Base-by-base conservation (phyloP, 2,329 filamentous ascomycete species). In the Aspergillus texensis region DNA sequence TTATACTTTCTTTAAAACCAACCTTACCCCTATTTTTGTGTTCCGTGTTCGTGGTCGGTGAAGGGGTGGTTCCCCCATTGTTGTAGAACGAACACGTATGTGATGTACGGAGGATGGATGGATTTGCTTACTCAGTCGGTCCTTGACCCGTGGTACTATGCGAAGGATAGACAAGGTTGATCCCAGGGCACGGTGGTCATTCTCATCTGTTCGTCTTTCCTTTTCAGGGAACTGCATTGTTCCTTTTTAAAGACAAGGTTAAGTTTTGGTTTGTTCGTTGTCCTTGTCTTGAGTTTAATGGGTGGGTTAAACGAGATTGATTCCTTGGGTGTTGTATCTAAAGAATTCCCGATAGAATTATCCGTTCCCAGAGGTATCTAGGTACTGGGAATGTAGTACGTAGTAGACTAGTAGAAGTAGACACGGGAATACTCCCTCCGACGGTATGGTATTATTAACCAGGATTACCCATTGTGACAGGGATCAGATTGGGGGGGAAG, bases 201-300 rank as follows among this genome's bases (percentile, higher is more conserved):
- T 19, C 4, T 4, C 45, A 41, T 60, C 52, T 60, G 34, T 26
- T 60, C 12, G 36, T 56, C 57, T 60, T 60, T 57, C 62, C 62
- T 43, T 52, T 56, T 57, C 26, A 6, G 43, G 45, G 45, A 56
- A 32, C 16, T 28, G 48, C 10, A 11, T 14, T 53, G 12, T 52
- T 30, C 28, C 10, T 61, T 61, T 56, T 26, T 46, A 57, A 62
- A 57, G 39, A 39, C 36, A 58, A 30, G 28, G 39, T 58, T 45
- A 48, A n/a, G 39, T 34, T 46, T 46, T 32, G 6, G 53, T 59
- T 26, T 45, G 14, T 41, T 41, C 3, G 16, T 8, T 8, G 28
- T 21, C 16, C 16, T 28, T 24, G 19, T 21, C 46, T 19, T 28
- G n/a, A 50, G 34, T 53, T 46, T 58, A 54, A 41, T 41, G 24